A percentile compares a stretch with the other conserved stretches of the same genome.
These are phyloP conservation scores for Phialophora expanda DNA, from an alignment of 2,329 filamentous ascomycete genomes.

Conservation along the genomic window DNA sequence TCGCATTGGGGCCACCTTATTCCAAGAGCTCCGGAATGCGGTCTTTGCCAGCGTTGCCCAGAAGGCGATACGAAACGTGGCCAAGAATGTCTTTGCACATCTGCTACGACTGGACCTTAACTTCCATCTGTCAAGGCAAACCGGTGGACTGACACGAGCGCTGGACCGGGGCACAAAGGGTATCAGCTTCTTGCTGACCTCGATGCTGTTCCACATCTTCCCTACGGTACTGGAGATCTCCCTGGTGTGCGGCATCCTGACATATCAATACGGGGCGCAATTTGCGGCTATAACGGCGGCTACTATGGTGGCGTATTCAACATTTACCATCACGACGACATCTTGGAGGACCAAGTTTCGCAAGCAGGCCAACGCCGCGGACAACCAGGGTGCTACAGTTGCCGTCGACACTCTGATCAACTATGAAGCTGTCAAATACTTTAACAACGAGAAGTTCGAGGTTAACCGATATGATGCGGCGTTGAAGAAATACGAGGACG, in stretches of 20 bases:
- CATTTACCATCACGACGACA: slow-evolving; percentile 96
- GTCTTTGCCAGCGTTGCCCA: slow-evolving; percentile 97
- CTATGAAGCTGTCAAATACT: slow-evolving; percentile 99
- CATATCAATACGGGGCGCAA: slow-evolving; percentile 89
- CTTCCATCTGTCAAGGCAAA: slow-evolving; percentile 94
- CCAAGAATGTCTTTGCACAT: slow-evolving; percentile 90
- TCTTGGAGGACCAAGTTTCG: slow-evolving; percentile 97
- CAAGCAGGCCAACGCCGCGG: slow-evolving; percentile 91
- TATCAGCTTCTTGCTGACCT: slow-evolving; percentile 94
- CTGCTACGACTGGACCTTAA: slow-evolving; percentile 84
- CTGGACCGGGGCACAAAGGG: slow-evolving; percentile 98
- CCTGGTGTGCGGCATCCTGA: slow-evolving; percentile 94
- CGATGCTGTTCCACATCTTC: slow-evolving; percentile 97
- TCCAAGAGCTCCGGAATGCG: slow-evolving; percentile 92
- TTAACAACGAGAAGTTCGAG: slow-evolving; percentile 98
- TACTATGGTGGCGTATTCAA: slow-evolving; percentile 92
- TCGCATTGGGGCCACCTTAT: slow-evolving; percentile 84
- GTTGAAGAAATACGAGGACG: slow-evolving; percentile 83
- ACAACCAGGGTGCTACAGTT: slow-evolving; percentile 93
- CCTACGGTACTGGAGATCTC: slow-evolving; percentile 92
- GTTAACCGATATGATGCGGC: slow-evolving; percentile 88
- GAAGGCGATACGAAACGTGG: slow-evolving; percentile 90
- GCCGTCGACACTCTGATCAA: slow-evolving; percentile 97
- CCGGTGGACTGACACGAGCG: slow-evolving; percentile 87
- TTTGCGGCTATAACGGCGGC: slow-evolving; percentile 88